Conservation (phyloP, 495 filamentous ascomycete genomes). For the Penicillium chermesinum region DNA sequence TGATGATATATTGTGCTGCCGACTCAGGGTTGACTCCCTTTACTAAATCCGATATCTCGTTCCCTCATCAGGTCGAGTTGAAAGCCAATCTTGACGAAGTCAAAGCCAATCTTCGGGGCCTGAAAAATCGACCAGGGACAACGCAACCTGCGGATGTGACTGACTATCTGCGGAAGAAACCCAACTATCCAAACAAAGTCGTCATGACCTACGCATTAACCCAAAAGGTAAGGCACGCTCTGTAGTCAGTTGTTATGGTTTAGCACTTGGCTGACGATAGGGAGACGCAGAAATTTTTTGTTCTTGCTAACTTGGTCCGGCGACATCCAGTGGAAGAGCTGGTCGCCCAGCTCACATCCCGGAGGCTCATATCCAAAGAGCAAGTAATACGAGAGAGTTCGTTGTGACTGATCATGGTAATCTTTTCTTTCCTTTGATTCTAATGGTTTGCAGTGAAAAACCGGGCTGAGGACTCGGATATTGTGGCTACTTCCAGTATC, state of each 20-base stretch:
- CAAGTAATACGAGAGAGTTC: slow-evolving; percentile 80
- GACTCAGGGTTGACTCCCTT: slow-evolving; percentile 49
- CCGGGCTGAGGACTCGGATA: slow-evolving; percentile 79
- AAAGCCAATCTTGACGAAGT: slow-evolving; percentile 84
- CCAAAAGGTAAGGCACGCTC: slow-evolving; percentile 55
- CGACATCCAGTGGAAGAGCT: slow-evolving; percentile 66
- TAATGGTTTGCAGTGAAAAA: slow-evolving; percentile 56
- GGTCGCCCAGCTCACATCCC: slow-evolving; percentile 57
- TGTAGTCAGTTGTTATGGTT: too few relatives aligned
- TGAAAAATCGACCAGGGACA: slow-evolving; percentile 93
- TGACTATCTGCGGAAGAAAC: slow-evolving; percentile 59
- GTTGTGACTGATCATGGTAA: slow-evolving; percentile 20
- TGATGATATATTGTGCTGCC: slow-evolving; percentile 79
- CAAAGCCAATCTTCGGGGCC: slow-evolving; percentile 80
- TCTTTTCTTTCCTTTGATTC: not conserved
- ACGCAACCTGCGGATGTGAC: slow-evolving; percentile 92
- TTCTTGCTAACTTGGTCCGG: slow-evolving; percentile 69
- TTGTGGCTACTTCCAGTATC: slow-evolving; percentile 77
- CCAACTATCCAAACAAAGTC: slow-evolving; percentile 68
- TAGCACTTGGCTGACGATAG: too few relatives aligned
- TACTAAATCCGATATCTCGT: slow-evolving; percentile 68
- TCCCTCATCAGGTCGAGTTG: slow-evolving; percentile 87
- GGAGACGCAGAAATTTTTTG: slow-evolving; percentile 68
- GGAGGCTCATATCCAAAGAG: slow-evolving; percentile 71
- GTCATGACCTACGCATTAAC: slow-evolving; percentile 91